A percentile compares a stretch with the other conserved stretches of the same genome.
phyloP scores from a whole-genome alignment of 805 yeast genomes.

The Saccharomycopsis javanensis region DNA sequence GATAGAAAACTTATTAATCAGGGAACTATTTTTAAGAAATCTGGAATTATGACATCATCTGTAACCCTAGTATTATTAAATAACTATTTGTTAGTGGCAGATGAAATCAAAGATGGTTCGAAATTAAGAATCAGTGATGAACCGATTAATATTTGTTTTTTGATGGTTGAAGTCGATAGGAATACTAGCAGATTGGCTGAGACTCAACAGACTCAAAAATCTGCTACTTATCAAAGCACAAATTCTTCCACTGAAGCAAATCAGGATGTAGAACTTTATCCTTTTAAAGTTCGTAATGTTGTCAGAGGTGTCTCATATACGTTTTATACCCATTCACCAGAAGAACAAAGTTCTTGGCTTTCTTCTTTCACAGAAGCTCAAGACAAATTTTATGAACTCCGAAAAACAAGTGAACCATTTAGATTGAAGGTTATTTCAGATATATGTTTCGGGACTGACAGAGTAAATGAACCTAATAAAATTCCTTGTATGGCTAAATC shows the following conservation, averaged over 20 bases:
- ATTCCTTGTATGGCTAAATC: slow-evolving; percentile 43
- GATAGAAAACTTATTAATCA: slow-evolving; percentile 47
- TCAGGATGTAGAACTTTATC: slow-evolving; percentile 19
- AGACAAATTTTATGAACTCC: slow-evolving; percentile 29
- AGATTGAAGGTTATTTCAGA: slow-evolving; percentile 43
- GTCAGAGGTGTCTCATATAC: slow-evolving; percentile 48
- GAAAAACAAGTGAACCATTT: slow-evolving; percentile 43
- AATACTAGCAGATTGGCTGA: background rate
- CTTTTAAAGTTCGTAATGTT: slow-evolving; percentile 48
- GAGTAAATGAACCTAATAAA: slow-evolving; percentile 37
- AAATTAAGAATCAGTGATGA: slow-evolving; percentile 39
- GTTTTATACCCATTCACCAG: slow-evolving; percentile 36
- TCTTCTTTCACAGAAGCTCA: slow-evolving; percentile 40
- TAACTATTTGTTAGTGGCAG: slow-evolving; percentile 59
- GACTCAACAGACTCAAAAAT: background rate
- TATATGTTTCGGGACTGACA: slow-evolving; percentile 56
- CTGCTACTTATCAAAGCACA: background rate
- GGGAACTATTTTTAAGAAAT: slow-evolving; percentile 50
- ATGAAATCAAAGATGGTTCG: slow-evolving; percentile 36
- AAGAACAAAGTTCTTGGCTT: slow-evolving; percentile 53
- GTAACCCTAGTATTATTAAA: slow-evolving; percentile 52
- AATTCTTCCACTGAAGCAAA: background rate
- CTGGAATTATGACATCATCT: slow-evolving; percentile 56
- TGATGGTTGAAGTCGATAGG: slow-evolving; percentile 36
- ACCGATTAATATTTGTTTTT: slow-evolving; percentile 53